These are phyloP conservation scores for Lecanosticta acicola DNA, from an alignment of 2,329 filamentous ascomycete species.

Conservation along the genomic window DNA sequence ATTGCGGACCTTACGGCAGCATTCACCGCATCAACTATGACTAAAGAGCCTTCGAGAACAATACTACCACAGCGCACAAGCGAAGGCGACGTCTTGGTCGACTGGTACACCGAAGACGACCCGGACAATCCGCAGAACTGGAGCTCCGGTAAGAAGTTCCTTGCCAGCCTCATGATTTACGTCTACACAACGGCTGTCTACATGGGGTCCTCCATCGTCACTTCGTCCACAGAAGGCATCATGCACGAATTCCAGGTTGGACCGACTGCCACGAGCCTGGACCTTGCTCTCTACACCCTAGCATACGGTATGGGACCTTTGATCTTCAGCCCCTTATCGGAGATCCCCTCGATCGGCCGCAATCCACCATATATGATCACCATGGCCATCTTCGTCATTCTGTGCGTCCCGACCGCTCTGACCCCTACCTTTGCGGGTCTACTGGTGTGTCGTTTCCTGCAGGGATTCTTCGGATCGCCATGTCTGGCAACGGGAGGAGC, in stretches of 20 bases:
- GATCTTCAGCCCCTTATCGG: conserved; percentile 60
- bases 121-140: conserved; percentile 32
- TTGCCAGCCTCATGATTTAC: conserved; percentile 37
- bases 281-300: conserved; percentile 51
- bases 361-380: conserved; percentile 64
- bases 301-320: conserved; percentile 54
- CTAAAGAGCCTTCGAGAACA: conserved; percentile 33
- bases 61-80: conserved; percentile 46
- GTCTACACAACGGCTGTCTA: conserved; percentile 58
- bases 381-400: conserved; percentile 62
- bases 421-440: conserved; percentile 56
- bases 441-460: conserved; percentile 57
- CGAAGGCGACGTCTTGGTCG: conserved; percentile 48
- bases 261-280: conserved; percentile 50
- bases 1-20: conserved; percentile 38
- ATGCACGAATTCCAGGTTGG: conserved; percentile 51
- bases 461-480: conserved; percentile 61
- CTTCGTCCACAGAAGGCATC: conserved; percentile 42
- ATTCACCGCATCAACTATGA: conserved; percentile 31
- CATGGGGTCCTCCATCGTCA: conserved; percentile 49
- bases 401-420: conserved; percentile 60
- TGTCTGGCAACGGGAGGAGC: conserved; percentile 56
- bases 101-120: conserved; percentile 40
- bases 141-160: conserved; percentile 24
- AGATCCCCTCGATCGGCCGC: conserved; percentile 61